Evolutionary conservation across 164 flowering plant species (phyloP), one percentile per base, ranked within the genome.

Genomic region (Echeveria elegans): DNA sequence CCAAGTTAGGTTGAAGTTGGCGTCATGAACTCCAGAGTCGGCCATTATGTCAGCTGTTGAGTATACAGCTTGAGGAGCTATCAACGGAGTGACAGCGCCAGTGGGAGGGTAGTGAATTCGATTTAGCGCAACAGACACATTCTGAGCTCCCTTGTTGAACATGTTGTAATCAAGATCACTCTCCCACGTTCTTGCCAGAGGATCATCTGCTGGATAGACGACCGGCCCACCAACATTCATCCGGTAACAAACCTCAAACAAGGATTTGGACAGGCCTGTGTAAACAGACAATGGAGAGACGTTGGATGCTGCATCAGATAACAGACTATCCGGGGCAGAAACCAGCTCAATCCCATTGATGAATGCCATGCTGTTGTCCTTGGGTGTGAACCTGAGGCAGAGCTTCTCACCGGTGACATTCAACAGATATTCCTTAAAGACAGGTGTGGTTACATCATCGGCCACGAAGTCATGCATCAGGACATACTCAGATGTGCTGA

Each of bases 341-440:
- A 86, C 87, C 24, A 92, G 52, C 76, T 90, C 97, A 7, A 92
- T 81, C 21, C 93, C 97, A 64, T 87, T 92, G 64, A 92, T 58
- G 67, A 88, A 92, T 0, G 97, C 93, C 15, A 53, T 37, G 0
- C 93, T 87, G 1, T 79, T 77, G 69, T 74, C 74, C 66, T 77
- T 74, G 0, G 98, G 95, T 7, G 80, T 65, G 77, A 92, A 85
- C 32, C 66, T 64, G 65, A 92, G 81, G 45, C 84, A 80, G 72
- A 92, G 71, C 28, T 72, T 72, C 11, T 77, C 81, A 0, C 78
- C 69, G 18, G 82, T 73, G 65, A 78, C 23, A 62, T 84, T 80
- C n/a, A 93, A n/a, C 2, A 90, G 76, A 72, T 85, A 93, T 67
- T 93, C 98, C 72, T 85, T 90, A 72, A 82, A 78, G 43, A 84